Base-by-base conservation (phyloP, 2,329 filamentous ascomycete genomes). In the Colletotrichum echinochloae region DNA sequence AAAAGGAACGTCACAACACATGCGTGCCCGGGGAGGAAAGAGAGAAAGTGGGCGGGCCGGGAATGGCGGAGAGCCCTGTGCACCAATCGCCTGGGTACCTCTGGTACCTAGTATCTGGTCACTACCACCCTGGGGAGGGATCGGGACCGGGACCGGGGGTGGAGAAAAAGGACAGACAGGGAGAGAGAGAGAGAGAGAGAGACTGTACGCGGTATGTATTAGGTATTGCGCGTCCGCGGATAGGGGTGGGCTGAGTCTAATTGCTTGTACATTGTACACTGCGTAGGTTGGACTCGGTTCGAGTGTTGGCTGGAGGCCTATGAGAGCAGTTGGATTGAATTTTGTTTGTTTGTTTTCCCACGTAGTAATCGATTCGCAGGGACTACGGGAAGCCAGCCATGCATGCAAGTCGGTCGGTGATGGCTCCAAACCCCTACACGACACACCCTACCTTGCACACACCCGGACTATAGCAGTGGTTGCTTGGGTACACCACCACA, bases 201-300 rank as follows among this genome's bases (percentile, higher is more conserved):
- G 14, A n/a, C 20, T n/a, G 41, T 20, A 14, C 51, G 35, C n/a
- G 5, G 44, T 23, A 28, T 5, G 11, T 28, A 18, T n/a, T n/a
- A n/a, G 59, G 46, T 55, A n/a, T n/a, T n/a, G n/a, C n/a, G n/a
- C n/a, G n/a, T n/a, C n/a, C n/a, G n/a, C n/a, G n/a, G n/a, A n/a
- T n/a, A n/a, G n/a, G n/a, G n/a, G n/a, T n/a, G n/a, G n/a, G n/a
- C n/a, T n/a, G n/a, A n/a, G n/a, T n/a, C n/a, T n/a, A n/a, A n/a
- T n/a, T n/a, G n/a, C n/a, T n/a, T n/a, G n/a, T n/a, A n/a, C n/a
- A n/a, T n/a, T n/a, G n/a, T n/a, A n/a, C n/a, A n/a, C n/a, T n/a
- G n/a, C n/a, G n/a, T n/a, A n/a, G 52, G 64, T 68, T 71, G 62
- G 67, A 51, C 63, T 67, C 63, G 49, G 35, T 57, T 66, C 49